phyloP scores from a whole-genome alignment of 2,329 filamentous ascomycete species.

The Diaporthe citri region DNA sequence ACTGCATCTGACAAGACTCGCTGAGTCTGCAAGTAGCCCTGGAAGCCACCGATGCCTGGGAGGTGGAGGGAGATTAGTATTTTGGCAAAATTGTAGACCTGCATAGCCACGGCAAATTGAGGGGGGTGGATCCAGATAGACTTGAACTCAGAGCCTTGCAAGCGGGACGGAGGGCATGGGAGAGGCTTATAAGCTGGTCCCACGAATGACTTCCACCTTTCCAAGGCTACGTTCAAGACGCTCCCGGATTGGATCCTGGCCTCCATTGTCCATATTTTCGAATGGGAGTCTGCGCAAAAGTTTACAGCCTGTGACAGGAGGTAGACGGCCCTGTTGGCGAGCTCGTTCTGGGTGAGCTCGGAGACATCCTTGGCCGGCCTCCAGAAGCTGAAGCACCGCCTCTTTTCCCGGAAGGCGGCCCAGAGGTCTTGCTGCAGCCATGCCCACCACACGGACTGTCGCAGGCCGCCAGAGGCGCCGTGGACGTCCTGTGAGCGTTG shows the following conservation, averaged over 20 bases:
- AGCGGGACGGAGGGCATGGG: constrained; percentile 46
- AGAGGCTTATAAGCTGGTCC: constrained; percentile 56
- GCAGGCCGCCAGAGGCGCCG: constrained; percentile 67
- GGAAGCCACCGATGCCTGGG: constrained; percentile 62
- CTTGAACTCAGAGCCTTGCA: constrained; percentile 52
- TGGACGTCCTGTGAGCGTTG: constrained; percentile 72
- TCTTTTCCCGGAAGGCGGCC: constrained; percentile 71
- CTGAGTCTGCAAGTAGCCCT: constrained; percentile 57
- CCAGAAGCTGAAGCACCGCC: constrained; percentile 71
- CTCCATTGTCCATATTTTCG: constrained; percentile 35
- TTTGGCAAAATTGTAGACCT: constrained; percentile 64
- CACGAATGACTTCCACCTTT: constrained; percentile 48
- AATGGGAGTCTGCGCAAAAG: constrained; percentile 48
- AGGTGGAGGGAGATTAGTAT: constrained; percentile 66
- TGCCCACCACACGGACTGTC: constrained; percentile 73
- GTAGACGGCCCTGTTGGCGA: constrained; percentile 63
- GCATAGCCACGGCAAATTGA: constrained; percentile 59
- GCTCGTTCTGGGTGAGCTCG: constrained; percentile 60
- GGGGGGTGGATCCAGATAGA: constrained; percentile 65
- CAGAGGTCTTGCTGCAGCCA: constrained; percentile 76
- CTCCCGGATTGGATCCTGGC: constrained; percentile 37
- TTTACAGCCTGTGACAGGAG: constrained; percentile 66
- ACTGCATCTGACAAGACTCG: constrained; percentile 60
- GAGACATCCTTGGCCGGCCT: constrained; percentile 58
- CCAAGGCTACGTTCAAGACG: constrained; percentile 45